phyloP scores from a whole-genome alignment of 768 basidiomycete genomes.

The Boletus huronensis region DNA sequence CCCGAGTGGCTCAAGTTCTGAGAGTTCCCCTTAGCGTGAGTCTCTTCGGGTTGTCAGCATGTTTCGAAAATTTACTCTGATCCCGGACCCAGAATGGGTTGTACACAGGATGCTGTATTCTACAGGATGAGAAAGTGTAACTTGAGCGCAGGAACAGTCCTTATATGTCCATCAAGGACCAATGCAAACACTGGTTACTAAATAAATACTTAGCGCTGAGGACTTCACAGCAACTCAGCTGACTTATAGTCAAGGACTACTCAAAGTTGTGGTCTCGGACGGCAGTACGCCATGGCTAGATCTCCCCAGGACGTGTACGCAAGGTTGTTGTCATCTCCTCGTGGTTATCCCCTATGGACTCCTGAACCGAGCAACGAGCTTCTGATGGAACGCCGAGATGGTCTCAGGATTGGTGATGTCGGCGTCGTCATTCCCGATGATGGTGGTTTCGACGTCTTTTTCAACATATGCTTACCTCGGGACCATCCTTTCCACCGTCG shows the following conservation, averaged over 20 bases:
- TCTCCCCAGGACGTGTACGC: slow-evolving; percentile 14
- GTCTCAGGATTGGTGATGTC: slow-evolving; percentile 33
- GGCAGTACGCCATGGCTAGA: not conserved
- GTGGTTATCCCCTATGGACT: slow-evolving; percentile 32
- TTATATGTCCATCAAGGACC: not conserved
- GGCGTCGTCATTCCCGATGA: slow-evolving; percentile 22
- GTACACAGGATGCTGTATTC: not conserved
- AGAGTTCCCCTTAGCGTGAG: not conserved
- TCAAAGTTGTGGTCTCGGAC: not conserved
- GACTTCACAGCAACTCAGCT: not conserved
- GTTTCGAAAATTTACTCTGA: not conserved
- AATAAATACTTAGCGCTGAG: not conserved
- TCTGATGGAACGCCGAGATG: slow-evolving; percentile 21
- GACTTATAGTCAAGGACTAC: not conserved
- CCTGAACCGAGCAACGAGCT: slow-evolving; percentile 27
- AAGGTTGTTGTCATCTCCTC: slow-evolving; percentile 4
- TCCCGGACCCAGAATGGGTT: not conserved
- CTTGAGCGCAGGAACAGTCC: not conserved
- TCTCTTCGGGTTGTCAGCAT: not conserved
- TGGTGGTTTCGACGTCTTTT: slow-evolving; percentile 34
- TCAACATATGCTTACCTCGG: slow-evolving; percentile 32
- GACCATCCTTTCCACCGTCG: slow-evolving; percentile 21
- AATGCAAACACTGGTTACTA: too few relatives aligned
- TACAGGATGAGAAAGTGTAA: not conserved
- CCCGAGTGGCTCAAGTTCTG: not conserved